Conservation (phyloP, 768 basidiomycete genomes). For the Leccinum uliginosum region DNA sequence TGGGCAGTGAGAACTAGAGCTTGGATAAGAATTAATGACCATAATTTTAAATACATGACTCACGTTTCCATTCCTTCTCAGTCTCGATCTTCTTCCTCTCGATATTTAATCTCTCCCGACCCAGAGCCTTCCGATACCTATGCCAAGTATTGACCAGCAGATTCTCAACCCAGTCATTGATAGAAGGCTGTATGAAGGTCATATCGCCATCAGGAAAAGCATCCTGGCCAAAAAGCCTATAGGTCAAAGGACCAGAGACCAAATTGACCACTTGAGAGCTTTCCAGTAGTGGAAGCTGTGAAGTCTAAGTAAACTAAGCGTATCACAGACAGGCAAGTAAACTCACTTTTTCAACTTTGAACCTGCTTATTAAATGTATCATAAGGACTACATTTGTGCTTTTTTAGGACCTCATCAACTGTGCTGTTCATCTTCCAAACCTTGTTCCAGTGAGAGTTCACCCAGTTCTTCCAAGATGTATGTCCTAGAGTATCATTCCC, state of each 20-base stretch:
- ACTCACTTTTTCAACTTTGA: background rate
- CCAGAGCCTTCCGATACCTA: background rate
- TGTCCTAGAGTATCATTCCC: background rate
- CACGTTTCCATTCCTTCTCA: background rate
- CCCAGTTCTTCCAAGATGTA: background rate
- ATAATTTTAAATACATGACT: background rate
- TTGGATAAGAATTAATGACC: background rate
- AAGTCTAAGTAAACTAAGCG: background rate
- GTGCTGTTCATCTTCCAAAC: background rate
- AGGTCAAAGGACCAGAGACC: background rate
- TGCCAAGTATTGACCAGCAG: background rate
- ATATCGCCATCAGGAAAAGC: background rate
- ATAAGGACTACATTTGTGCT: no score
- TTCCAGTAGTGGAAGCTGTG: background rate
- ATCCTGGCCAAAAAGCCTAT: background rate
- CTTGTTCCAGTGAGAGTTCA: background rate
- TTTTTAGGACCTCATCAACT: background rate
- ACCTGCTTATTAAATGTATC: background rate
- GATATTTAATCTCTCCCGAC: background rate
- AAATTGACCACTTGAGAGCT: background rate
- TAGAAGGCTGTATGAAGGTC: background rate
- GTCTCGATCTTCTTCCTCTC: background rate
- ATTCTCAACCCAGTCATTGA: background rate
- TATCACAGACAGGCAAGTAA: background rate
- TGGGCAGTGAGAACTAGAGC: background rate